phyloP scores from a whole-genome alignment of 1,139 yeast genomes.

The Geotrichum phurueaensis region DNA sequence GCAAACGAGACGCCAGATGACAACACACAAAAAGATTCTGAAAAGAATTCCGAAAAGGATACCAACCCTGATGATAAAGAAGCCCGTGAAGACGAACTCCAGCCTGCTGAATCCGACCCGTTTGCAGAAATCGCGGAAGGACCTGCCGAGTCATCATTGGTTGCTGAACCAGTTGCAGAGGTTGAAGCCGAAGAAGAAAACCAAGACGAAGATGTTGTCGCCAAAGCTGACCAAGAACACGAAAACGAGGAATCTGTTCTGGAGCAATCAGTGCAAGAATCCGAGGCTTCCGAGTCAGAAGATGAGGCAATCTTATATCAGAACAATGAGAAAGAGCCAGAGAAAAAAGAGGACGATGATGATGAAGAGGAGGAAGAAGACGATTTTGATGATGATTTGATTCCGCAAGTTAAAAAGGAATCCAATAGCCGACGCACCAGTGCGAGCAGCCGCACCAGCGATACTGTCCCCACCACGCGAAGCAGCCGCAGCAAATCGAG shows the following conservation, averaged over 20 bases:
- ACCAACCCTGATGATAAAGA: slow-evolving; percentile 7
- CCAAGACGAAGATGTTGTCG: background rate
- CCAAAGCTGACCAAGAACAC: background rate
- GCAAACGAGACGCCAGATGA: slow-evolving; percentile 19
- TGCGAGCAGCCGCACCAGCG: no score
- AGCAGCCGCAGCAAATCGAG: background rate
- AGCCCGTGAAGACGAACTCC: background rate
- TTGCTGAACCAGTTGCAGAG: background rate
- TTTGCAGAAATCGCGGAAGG: slow-evolving; percentile 6
- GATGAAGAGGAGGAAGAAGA: slow-evolving; percentile 14
- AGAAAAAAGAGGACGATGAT: slow-evolving; percentile 20
- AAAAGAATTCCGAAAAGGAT: background rate
- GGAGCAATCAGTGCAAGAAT: background rate
- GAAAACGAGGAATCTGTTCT: background rate
- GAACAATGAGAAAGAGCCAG: slow-evolving; percentile 21
- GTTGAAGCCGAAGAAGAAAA: background rate
- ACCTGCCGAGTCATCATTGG: background rate
- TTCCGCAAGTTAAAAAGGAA: background rate
- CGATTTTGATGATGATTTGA: slow-evolving; percentile 14
- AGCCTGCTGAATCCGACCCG: no score
- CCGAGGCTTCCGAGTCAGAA: slow-evolving; percentile 14
- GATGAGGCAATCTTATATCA: slow-evolving; percentile 16
- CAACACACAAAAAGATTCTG: slow-evolving; percentile 4
- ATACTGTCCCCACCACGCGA: background rate
- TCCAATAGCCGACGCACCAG: background rate